Conservation (phyloP, 805 yeast species). For the Hanseniaspora valbyensis region DNA sequence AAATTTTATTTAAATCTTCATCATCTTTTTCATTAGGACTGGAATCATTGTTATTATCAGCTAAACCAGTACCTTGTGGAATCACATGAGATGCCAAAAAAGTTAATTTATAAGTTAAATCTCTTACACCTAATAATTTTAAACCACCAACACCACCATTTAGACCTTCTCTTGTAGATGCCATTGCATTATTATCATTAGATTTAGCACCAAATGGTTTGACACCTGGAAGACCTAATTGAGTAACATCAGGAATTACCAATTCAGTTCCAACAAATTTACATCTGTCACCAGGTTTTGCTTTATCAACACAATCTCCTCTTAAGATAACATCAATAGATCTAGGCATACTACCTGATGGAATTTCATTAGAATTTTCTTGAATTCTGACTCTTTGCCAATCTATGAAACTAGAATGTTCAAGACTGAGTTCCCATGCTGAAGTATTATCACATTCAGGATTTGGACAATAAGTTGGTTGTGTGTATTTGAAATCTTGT, state of each 20-base stretch:
- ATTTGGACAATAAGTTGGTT: slow-evolving; percentile 83
- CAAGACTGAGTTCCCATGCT: slow-evolving; percentile 70
- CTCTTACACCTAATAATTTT: slow-evolving; percentile 84
- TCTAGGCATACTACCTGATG: slow-evolving; percentile 94
- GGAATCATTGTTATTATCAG: slow-evolving; percentile 12
- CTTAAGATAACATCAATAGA: slow-evolving; percentile 86
- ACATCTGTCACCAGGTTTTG: slow-evolving; percentile 93
- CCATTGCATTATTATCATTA: slow-evolving; percentile 31
- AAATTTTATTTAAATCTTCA: slow-evolving; percentile 16
- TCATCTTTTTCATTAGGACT: slow-evolving; percentile 11
- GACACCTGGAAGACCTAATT: slow-evolving; percentile 88
- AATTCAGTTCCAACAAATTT: slow-evolving; percentile 73
- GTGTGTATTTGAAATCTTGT: slow-evolving; percentile 85
- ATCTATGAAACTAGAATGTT: slow-evolving; percentile 79
- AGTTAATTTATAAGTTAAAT: slow-evolving; percentile 81
- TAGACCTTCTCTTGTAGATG: slow-evolving; percentile 47
- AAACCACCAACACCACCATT: slow-evolving; percentile 83
- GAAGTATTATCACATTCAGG: slow-evolving; percentile 80
- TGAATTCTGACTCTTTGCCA: slow-evolving; percentile 89
- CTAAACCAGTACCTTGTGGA: slow-evolving; percentile 37
- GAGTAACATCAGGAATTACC: slow-evolving; percentile 88
- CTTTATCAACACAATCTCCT: slow-evolving; percentile 83
- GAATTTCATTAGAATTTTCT: slow-evolving; percentile 96
- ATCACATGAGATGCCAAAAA: slow-evolving; percentile 85
- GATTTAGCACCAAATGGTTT: slow-evolving; percentile 76